Evolutionary conservation across 2,329 filamentous ascomycete species (phyloP), one percentile per base, ranked within the genome.

Genomic region (Ambrosiella cleistominuta): DNA sequence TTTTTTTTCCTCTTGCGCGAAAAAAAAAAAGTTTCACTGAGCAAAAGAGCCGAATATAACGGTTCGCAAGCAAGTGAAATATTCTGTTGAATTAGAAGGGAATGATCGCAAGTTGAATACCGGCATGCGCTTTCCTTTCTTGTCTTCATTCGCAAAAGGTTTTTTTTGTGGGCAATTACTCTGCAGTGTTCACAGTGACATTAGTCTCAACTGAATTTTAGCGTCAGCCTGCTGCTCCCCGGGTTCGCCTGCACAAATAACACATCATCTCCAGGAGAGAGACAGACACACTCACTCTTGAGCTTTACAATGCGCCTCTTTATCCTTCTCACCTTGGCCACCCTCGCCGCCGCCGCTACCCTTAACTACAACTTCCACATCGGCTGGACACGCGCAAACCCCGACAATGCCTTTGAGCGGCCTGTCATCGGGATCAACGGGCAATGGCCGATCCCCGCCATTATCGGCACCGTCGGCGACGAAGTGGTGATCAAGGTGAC

Each of bases 361-460:
- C 70, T 82, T 57, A 75, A 71, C 3, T 79, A 83, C 65, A 74
- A 86, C 67, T 88, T 85, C 70, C 80, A 82, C 64, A 74, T 88
- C 62, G 78, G 76, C 60, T 89, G 86, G 85, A 80, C 87, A 9
- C 77, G 70, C 47, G 79, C 82, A 39, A 84, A 86, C 64, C 87
- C 86, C 0, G 86, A 91, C 70, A 82, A 81, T 19, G 71, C 75
- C 7, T 75, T 76, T 60, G 73, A 78, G 44, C 76, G 86, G 38
- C 75, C 80, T n/a, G 78, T 79, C 2, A 86, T 91, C 66, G 85
- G 84, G 51, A 84, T 93, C 70, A 91, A 93, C 65, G 79, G 79
- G 3, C 68, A 82, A 70, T 88, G 86, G 83, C 87, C 86, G 1
- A 76, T 85, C 56, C 86, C 87, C 0, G 68, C 70, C 35, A 82